Evolutionary conservation across 371 early-diverging fungal genomes (phyloP), one percentile per base, ranked within the genome.

Genomic region (Cokeromyces recurvatus): DNA sequence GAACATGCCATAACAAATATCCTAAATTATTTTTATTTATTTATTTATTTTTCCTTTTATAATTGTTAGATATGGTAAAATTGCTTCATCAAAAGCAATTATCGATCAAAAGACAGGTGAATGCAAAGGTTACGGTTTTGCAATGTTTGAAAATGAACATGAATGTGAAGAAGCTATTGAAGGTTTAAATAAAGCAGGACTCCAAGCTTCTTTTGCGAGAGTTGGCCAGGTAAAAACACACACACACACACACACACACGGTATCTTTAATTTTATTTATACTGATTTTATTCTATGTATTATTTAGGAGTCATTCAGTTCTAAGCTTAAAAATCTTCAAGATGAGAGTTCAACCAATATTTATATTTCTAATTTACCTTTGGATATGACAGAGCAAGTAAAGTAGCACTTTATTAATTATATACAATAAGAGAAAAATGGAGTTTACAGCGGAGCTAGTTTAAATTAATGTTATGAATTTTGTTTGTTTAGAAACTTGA

Each of bases 41-140:
- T 44, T 44, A 4, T 23, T 40, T 20, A 12, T 40, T 1, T 40
- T 15, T n/a, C 12, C 17, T 10, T 44, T 20, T 38, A 4, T 20
- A n/a, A 7, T 4, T 32, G 38, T n/a, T 58, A 89, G 88, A 7
- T 92, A 76, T 55, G 95, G 95, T n/a, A 59, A 59, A 5, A 84
- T 95, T 29, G 61, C 82, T 35, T 91, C 93, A 36, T 84, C 86
- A 42, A 95, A 94, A 52, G 82, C 89, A 5, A 92, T 94, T 31
- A 68, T 91, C 34, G 88, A 94, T 58, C 84, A 80, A 48, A 76
- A 72, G 38, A 82, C 90, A 6, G 83, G 85, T 31, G 78, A 81
- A 53, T 95, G 95, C 60, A 90, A 90, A 65, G 93, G 94, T 1
- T 91, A 87, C 62, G 95, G 95, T 5, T 95, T 95, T 56, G 91